phyloP scores from a whole-genome alignment of 2,329 filamentous ascomycete genomes.

The Juglanconis oblonga region DNA sequence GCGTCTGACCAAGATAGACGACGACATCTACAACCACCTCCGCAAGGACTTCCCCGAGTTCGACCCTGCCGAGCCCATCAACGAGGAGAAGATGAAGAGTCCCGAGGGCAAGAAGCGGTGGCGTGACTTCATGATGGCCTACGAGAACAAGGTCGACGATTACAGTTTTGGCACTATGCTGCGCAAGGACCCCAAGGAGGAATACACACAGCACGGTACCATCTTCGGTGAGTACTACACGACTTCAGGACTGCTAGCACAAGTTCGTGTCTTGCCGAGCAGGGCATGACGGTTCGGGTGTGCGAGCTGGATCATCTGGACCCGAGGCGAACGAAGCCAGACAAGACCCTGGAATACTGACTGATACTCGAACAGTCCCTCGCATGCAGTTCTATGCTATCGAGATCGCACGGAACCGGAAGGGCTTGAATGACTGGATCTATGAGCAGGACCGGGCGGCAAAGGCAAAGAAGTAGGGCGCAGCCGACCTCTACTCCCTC shows the following conservation, averaged over 20 bases:
- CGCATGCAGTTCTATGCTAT: conserved; percentile 82
- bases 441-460: conserved; percentile 76
- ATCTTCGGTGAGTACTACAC: conserved; percentile 70
- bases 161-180: conserved; percentile 98
- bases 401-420: conserved; percentile 77
- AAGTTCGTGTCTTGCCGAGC: conserved; percentile 59
- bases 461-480: conserved; percentile 30
- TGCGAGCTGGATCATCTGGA: conserved; percentile 14
- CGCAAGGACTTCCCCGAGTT: conserved; percentile 88
- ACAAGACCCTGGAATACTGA: conserved; percentile 30
- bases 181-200: conserved; percentile 70
- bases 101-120: conserved; percentile 90
- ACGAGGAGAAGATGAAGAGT: conserved; percentile 98
- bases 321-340: conserved; percentile 54
- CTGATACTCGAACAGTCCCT: conserved; percentile 28
- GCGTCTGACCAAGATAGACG: conserved; percentile 88
- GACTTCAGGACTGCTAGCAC: conserved; percentile 51
- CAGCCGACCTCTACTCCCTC: neutral
- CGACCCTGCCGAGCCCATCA: conserved; percentile 73
- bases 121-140: conserved; percentile 90
- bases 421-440: conserved; percentile 94
- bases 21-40: conserved; percentile 91
- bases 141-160: conserved; percentile 93
- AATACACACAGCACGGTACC: conserved; percentile 85
- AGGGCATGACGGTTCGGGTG: conserved; percentile 88